phyloP scores from a whole-genome alignment of 495 filamentous ascomycete species.

The Saxophila tyrrhenica region DNA sequence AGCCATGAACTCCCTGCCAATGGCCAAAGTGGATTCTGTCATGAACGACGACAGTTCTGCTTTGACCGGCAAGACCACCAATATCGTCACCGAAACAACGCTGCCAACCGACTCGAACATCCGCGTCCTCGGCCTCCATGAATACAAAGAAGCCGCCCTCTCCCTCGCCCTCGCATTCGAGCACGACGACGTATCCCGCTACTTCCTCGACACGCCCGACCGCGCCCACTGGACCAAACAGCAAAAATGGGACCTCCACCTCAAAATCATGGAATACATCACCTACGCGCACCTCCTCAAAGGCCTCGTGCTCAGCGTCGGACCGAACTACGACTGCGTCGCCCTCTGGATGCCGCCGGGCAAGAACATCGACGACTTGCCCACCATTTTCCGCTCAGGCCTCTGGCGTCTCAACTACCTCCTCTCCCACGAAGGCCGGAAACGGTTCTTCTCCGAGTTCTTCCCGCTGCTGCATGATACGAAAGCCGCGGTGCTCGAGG shows the following conservation, averaged over 20 bases:
- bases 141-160: constrained; percentile 54
- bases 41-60: constrained; percentile 1
- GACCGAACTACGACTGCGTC: constrained; percentile 61
- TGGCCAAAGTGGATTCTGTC: constrained; percentile 2
- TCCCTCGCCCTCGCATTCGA: constrained; percentile 71
- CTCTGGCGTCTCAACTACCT: constrained; percentile 63
- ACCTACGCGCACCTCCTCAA: constrained; percentile 59
- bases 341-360: constrained; percentile 74
- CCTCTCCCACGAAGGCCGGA: constrained; percentile 55
- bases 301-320: constrained; percentile 59
- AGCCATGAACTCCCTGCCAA: constrained; percentile 9
- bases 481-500: constrained; percentile 53
- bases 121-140: constrained; percentile 46
- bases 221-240: constrained; percentile 46
- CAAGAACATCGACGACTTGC: constrained; percentile 57
- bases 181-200: constrained; percentile 57
- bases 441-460: constrained; percentile 66
- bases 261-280: constrained; percentile 61
- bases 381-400: constrained; percentile 58
- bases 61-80: constrained; percentile 16
- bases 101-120: constrained; percentile 28
- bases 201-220: constrained; percentile 59
- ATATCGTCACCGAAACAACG: constrained; percentile 12
- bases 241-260: constrained; percentile 61
- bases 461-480: constrained; percentile 62